Evolutionary conservation across 106 monocot species (phyloP), one percentile per base, ranked within the genome.

Genomic region (Allium sativum): DNA sequence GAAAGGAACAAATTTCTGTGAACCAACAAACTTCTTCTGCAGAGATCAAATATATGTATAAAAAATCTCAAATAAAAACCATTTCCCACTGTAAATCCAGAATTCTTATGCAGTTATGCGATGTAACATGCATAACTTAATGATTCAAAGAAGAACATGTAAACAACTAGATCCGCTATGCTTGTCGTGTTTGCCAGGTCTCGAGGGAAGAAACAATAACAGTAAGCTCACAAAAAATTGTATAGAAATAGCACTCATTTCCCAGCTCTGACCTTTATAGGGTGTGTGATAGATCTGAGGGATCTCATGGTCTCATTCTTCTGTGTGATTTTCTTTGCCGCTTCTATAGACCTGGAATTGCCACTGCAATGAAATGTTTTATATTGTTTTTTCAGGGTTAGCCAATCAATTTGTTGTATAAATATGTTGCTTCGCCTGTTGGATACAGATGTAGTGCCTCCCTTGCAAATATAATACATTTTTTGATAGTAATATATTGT

Each of bases 301-400:
- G 93, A 70, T 61, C 22, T 80, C 78, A 79, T 73, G 59, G 53
- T 85, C 50, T 80, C 75, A 52, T 61, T 73, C 64, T 80, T 83
- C 14, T 77, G 74, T 48, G 62, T 57, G 20, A 68, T 72, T 50
- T 65, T 21, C 10, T 21, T 64, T 62, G 65, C 12, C 22, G 58
- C 67, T 72, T 74, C 66, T 7, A 42, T 17, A 52, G 61, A 65
- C 44, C 71, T 53, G 45, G 68, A 65, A 77, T 68, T 74, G 66
- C 80, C 85, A 69, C 92, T 86, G 76, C 11, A 85, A 41, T 48
- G 62, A 74, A 69, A 64, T 50, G 12, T 44, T 45, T 19, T 40
- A 61, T 18, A 31, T 31, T 31, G 31, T 31, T 31, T n/a, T 31
- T 31, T 31, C 31, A 31, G 31, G 5, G 31, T 31, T 31, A 31